Evolutionary conservation across 2,329 filamentous ascomycete species (phyloP).

Genomic region (Xylaria sp.): DNA sequence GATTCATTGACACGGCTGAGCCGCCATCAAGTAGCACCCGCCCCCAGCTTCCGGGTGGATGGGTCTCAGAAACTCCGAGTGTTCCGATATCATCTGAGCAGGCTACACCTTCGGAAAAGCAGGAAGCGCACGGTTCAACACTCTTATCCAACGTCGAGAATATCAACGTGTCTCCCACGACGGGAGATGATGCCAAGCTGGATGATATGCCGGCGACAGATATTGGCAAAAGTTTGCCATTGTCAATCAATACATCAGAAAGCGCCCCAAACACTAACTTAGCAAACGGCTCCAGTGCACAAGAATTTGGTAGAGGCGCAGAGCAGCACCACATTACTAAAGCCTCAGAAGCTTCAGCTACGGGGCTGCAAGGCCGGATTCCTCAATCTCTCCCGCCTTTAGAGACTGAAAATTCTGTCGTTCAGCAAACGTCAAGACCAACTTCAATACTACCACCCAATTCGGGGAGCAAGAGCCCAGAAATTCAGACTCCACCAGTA

Average conservation of each 20-base stretch:
- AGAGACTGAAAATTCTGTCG: conserved; percentile 38
- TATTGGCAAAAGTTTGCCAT: conserved; percentile 37
- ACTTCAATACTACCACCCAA: conserved; percentile 30
- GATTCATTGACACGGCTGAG: neutral
- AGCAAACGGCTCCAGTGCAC: conserved; percentile 16
- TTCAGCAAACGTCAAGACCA: conserved; percentile 21
- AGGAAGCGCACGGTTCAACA: conserved; percentile 29
- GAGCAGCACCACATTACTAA: conserved; percentile 43
- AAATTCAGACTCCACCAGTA: conserved; percentile 37
- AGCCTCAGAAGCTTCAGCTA: conserved; percentile 40
- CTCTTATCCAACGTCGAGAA: conserved; percentile 36
- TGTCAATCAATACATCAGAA: conserved; percentile 33
- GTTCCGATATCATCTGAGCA: conserved; percentile 36
- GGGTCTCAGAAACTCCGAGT: conserved; percentile 47
- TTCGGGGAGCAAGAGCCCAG: conserved; percentile 29
- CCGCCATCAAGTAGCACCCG: conserved; percentile 2
- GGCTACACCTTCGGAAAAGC: conserved; percentile 42
- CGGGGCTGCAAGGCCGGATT: conserved; percentile 37
- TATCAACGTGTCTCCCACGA: conserved; percentile 36
- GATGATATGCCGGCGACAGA: conserved; percentile 40
- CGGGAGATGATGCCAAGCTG: conserved; percentile 36
- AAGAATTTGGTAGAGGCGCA: conserved; percentile 34
- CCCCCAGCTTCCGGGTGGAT: conserved; percentile 48
- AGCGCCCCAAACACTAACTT: conserved; percentile 24
- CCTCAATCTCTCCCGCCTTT: conserved; percentile 43